Percentiles rank a stretch among this genome's conserved stretches.
phyloP scores from a whole-genome alignment of 257 asterid species.

The Forsythia suspensa region DNA sequence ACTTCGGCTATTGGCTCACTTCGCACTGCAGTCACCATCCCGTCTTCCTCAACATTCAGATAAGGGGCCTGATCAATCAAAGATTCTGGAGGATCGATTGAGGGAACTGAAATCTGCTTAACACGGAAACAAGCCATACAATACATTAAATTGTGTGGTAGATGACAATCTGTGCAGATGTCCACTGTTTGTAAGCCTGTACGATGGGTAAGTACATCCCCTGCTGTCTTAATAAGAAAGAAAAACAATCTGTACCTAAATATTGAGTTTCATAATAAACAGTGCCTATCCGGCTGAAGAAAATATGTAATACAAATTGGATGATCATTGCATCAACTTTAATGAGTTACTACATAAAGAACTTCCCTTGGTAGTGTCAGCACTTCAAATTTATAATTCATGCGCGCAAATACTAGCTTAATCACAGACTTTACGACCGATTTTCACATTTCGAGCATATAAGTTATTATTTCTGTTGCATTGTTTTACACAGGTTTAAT shows the following conservation, averaged over 20 bases:
- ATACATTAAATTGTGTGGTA: not conserved
- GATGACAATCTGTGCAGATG: no score
- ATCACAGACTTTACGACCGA: not conserved
- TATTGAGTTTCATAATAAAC: not conserved
- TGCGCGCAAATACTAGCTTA: not conserved
- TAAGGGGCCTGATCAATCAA: constrained; percentile 70
- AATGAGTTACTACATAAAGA: not conserved
- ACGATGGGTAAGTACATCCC: not conserved
- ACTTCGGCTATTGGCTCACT: constrained; percentile 30
- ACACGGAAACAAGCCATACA: constrained; percentile 9
- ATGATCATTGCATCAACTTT: not conserved
- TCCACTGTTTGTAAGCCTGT: not conserved
- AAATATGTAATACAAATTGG: not conserved
- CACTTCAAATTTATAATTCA: not conserved
- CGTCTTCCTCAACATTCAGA: constrained; percentile 50
- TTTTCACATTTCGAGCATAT: not conserved
- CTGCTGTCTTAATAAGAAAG: no score
- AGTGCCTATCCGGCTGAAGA: not conserved
- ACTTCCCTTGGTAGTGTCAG: not conserved
- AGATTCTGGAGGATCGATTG: constrained; percentile 42
- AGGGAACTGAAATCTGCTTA: constrained; percentile 42
- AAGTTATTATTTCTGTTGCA: not conserved
- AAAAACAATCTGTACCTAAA: not conserved
- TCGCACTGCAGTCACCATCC: constrained; percentile 48
- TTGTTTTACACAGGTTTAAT: not conserved